These are phyloP conservation scores for Wickerhamiella hasegawae DNA, from an alignment of 805 yeast genomes.

Conservation along the genomic window DNA sequence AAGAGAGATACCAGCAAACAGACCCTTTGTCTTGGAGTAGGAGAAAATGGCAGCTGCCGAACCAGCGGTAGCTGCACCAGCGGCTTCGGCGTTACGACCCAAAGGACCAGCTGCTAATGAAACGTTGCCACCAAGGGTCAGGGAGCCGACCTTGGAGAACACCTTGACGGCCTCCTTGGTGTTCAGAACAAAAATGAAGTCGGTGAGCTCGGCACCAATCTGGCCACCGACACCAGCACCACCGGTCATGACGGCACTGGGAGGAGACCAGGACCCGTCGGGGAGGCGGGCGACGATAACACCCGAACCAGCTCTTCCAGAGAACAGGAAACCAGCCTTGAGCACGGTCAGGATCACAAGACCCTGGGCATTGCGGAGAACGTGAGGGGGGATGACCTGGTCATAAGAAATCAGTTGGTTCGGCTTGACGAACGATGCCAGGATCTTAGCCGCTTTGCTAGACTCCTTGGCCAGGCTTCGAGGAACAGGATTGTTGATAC, in stretches of 20 bases:
- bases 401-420: constrained; percentile 86
- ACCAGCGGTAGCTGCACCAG: constrained; percentile 80
- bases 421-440: constrained; percentile 83
- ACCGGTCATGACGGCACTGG: constrained; percentile 86
- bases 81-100: constrained; percentile 96
- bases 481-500: constrained; percentile 89
- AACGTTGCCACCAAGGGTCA: constrained; percentile 87
- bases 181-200: constrained; percentile 85
- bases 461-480: constrained; percentile 76
- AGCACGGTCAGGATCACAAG: constrained; percentile 83
- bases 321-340: constrained; percentile 89
- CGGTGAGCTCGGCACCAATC: constrained; percentile 91
- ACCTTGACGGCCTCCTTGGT: constrained; percentile 78
- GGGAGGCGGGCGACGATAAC: constrained; percentile 85
- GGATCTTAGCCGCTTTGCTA: constrained; percentile 84
- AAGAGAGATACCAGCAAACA: constrained; percentile 91
- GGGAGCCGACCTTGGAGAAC: constrained; percentile 85
- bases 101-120: constrained; percentile 96
- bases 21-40: constrained; percentile 89
- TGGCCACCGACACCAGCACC: constrained; percentile 99
- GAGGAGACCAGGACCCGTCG: constrained; percentile 96
- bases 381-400: constrained; percentile 71
- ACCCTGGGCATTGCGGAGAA: constrained; percentile 81
- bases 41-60: constrained; percentile 83
- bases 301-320: constrained; percentile 97